These are phyloP conservation scores for Psilocybe sp. DNA, from an alignment of 768 basidiomycete genomes.

Conservation along the genomic window DNA sequence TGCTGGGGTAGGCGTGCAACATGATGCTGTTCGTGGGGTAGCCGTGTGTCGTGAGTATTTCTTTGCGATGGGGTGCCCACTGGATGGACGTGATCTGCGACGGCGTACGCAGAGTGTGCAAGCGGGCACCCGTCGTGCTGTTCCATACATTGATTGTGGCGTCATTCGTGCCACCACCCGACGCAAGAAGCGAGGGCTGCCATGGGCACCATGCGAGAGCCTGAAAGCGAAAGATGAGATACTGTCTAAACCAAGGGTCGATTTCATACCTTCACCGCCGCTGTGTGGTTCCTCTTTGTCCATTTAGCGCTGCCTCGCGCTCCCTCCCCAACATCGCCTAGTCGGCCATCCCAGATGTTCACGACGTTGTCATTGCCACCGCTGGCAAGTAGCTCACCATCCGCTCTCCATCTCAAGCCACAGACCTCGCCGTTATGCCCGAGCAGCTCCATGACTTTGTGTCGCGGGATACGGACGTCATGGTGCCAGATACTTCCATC, in stretches of 20 bases:
- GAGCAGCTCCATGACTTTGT: constrained; percentile 86
- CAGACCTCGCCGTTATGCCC: constrained; percentile 95
- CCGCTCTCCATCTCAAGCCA: constrained; percentile 84
- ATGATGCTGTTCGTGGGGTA: constrained; percentile 86
- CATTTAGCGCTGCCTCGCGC: constrained; percentile 71
- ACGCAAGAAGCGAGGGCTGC: constrained; percentile 87
- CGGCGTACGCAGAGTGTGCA: constrained; percentile 83
- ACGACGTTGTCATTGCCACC: constrained; percentile 98
- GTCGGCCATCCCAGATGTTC: constrained; percentile 92
- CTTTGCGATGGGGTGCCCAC: constrained; percentile 86
- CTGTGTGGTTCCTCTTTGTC: constrained; percentile 90
- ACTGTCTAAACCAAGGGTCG: not conserved
- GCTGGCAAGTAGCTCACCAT: constrained; percentile 88
- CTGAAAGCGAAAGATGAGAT: constrained; percentile 33
- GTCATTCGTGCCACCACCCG: constrained; percentile 94
- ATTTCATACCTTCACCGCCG: constrained; percentile 66
- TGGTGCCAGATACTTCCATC: constrained; percentile 97
- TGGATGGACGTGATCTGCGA: constrained; percentile 91
- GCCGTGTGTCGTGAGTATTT: constrained; percentile 90
- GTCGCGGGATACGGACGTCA: constrained; percentile 83
- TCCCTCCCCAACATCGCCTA: constrained; percentile 53
- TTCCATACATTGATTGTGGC: constrained; percentile 91
- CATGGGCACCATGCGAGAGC: constrained; percentile 98
- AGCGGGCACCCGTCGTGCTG: constrained; percentile 84
- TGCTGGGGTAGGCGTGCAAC: constrained; percentile 82